Percentiles rank a stretch among this genome's conserved stretches.
phyloP scores from a whole-genome alignment of 768 basidiomycete species.

The Kwoniella mangroviensis region DNA sequence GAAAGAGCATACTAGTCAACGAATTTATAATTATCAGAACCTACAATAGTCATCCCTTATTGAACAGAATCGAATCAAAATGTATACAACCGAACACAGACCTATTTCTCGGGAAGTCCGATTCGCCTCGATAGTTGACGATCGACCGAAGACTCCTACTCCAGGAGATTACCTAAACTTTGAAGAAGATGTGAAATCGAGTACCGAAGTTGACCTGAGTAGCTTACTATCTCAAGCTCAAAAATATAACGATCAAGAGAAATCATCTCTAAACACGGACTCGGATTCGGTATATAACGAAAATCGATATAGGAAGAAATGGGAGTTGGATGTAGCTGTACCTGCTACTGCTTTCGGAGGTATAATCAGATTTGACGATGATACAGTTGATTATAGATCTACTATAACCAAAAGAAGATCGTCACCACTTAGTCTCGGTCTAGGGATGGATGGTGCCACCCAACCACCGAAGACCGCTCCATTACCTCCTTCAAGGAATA shows the following conservation, averaged over 20 bases:
- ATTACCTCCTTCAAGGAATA: background rate
- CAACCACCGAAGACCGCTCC: constrained; percentile 21
- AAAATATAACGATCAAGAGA: constrained; percentile 6
- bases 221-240: constrained; percentile 22
- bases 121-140: constrained; percentile 4
- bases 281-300: background rate
- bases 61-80: background rate
- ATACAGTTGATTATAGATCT: background rate
- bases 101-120: background rate
- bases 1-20: background rate
- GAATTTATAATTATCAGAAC: too few relatives aligned
- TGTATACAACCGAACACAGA: background rate
- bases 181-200: background rate
- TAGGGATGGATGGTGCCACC: background rate
- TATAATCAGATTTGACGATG: background rate
- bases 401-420: background rate
- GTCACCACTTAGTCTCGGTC: background rate
- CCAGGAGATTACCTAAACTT: background rate
- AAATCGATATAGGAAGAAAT: background rate
- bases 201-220: constrained; percentile 16
- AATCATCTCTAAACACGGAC: background rate
- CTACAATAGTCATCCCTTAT: background rate
- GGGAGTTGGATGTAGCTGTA: constrained; percentile 3
- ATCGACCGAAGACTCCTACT: background rate
- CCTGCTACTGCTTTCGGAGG: constrained; percentile 10